Percentiles rank a stretch among this genome's conserved stretches.
These are phyloP conservation scores for Dioscorea dumetorum DNA, from an alignment of 106 monocot species.

Conservation along the genomic window DNA sequence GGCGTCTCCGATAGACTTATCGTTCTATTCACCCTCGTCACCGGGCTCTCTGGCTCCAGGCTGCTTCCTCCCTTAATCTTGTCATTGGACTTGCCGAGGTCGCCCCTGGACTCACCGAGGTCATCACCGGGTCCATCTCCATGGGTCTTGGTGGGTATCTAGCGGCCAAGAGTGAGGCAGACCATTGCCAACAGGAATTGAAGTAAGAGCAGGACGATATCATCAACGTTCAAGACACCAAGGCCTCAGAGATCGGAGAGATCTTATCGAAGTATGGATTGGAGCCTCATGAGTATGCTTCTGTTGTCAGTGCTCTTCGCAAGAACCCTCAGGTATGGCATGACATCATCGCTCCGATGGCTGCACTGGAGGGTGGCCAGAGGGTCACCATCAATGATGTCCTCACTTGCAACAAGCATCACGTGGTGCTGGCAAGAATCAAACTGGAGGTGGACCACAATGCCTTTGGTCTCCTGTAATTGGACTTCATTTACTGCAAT, in stretches of 20 bases:
- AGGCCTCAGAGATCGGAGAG: constrained; percentile 90
- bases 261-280: constrained; percentile 68
- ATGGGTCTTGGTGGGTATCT: constrained; percentile 98
- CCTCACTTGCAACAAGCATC: too few species aligned
- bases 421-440: too few species aligned
- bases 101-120: too few species aligned
- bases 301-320: constrained; percentile 64
- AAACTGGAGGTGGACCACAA: too few species aligned
- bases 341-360: too few species aligned
- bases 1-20: constrained; percentile 97
- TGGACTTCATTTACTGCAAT: too few species aligned
- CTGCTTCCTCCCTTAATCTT: constrained; percentile 71
- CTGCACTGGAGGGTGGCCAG: too few species aligned
- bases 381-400: too few species aligned
- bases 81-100: constrained; percentile 90
- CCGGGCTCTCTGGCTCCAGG: constrained; percentile 84
- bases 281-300: constrained; percentile 64
- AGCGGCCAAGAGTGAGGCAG: constrained; percentile 93
- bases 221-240: constrained; percentile 67
- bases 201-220: constrained; percentile 90
- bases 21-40: constrained; percentile 95
- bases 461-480: too few species aligned
- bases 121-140: constrained; percentile 93
- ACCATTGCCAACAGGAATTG: constrained; percentile 72
- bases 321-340: constrained; percentile 90